Conservation (phyloP, 768 basidiomycete species). For the Vishniacozyma victoriae region DNA sequence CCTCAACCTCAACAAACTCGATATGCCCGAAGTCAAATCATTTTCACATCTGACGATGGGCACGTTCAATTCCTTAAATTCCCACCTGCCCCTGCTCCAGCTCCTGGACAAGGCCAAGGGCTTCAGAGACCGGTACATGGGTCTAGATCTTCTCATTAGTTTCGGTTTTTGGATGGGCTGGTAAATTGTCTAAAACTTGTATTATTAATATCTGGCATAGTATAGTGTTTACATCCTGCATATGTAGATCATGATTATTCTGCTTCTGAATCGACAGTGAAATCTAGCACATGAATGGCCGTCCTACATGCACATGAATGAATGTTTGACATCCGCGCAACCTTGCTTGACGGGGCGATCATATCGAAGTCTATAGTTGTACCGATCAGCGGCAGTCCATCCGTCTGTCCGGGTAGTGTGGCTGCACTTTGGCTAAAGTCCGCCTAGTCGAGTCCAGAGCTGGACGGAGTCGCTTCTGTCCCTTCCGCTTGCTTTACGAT, state of each 20-base stretch:
- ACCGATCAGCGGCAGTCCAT: not conserved
- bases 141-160: not conserved
- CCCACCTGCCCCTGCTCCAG: conserved; percentile 14
- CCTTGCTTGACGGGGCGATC: no score
- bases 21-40: conserved; percentile 59
- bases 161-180: not conserved
- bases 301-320: no score
- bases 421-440: not conserved
- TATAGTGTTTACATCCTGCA: not conserved
- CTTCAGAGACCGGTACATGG: not conserved
- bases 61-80: conserved; percentile 46
- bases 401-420: not conserved
- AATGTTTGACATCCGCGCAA: no score
- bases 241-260: not conserved
- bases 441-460: not conserved
- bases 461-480: not conserved
- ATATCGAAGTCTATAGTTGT: not conserved
- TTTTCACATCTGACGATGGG: conserved; percentile 78
- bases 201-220: not conserved
- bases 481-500: not conserved
- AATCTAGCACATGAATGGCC: no score
- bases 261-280: no score
- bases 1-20: conserved; percentile 17
- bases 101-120: not conserved
- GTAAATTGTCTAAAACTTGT: not conserved